These are phyloP conservation scores for Magnaporthales sp. DNA, from an alignment of 2,329 filamentous ascomycete genomes.

Conservation along the genomic window DNA sequence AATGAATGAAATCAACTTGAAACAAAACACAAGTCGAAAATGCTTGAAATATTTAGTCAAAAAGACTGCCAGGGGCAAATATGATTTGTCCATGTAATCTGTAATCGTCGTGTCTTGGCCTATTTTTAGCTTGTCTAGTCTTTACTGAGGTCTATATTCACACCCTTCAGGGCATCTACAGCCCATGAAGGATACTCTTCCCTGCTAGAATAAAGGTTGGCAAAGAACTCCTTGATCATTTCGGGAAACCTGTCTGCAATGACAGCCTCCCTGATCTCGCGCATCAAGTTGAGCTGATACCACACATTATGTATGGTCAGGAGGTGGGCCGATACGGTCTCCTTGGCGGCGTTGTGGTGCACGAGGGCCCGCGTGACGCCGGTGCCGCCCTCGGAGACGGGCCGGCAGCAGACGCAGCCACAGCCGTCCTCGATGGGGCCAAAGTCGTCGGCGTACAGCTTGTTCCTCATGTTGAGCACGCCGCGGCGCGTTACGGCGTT, in stretches of 20 bases:
- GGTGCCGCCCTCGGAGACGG: constrained; percentile 58
- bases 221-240: constrained; percentile 74
- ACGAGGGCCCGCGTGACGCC: constrained; percentile 84
- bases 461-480: constrained; percentile 75
- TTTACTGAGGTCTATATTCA: constrained; percentile 67
- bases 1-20: neutral
- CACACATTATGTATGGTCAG: constrained; percentile 94
- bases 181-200: constrained; percentile 74
- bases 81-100: neutral
- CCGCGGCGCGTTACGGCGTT: constrained; percentile 81
- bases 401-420: constrained; percentile 67
- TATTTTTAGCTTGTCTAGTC: constrained; percentile 10
- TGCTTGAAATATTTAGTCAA: too few relatives aligned
- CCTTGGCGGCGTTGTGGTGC: constrained; percentile 85
- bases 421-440: constrained; percentile 76
- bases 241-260: constrained; percentile 71
- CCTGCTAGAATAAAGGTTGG: constrained; percentile 57
- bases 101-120: neutral
- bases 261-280: constrained; percentile 64
- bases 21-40: neutral
- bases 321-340: constrained; percentile 79
- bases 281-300: constrained; percentile 83
- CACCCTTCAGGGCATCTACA: constrained; percentile 64
- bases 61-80: neutral
- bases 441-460: constrained; percentile 71